Percentiles rank a stretch among this genome's conserved stretches.
These are phyloP conservation scores for Tolypocladium nubicola DNA, from an alignment of 2,329 filamentous ascomycete species.

Conservation along the genomic window DNA sequence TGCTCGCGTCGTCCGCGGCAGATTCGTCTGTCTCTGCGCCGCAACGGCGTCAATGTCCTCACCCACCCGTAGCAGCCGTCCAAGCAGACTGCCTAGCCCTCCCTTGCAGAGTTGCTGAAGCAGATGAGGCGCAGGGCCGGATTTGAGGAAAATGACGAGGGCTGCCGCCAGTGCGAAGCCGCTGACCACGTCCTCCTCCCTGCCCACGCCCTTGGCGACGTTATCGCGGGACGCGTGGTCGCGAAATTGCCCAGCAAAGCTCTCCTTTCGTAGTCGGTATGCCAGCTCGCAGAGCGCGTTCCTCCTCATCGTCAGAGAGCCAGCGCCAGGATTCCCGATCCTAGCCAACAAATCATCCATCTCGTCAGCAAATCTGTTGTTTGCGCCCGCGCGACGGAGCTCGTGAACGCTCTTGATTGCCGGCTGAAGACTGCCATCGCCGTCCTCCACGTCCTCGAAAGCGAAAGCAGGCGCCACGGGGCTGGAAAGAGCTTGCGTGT, in stretches of 20 bases:
- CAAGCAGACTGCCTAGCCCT: constrained; percentile 43
- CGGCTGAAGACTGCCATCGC: constrained; percentile 31
- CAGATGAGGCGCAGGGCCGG: constrained; percentile 49
- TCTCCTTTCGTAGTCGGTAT: constrained; percentile 48
- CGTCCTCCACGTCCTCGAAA: constrained; percentile 20
- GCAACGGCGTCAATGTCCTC: constrained; percentile 50
- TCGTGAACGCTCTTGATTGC: constrained; percentile 56
- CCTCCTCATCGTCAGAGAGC: constrained; percentile 41
- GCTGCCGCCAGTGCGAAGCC: constrained; percentile 55
- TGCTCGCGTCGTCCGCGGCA: constrained; percentile 54
- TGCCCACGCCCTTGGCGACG: constrained; percentile 51
- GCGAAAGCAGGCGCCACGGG: constrained; percentile 12
- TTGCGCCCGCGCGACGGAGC: constrained; percentile 53
- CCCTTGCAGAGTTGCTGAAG: constrained; percentile 45
- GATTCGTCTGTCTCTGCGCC: constrained; percentile 54
- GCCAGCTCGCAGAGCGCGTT: constrained; percentile 50
- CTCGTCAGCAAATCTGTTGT: constrained; percentile 55
- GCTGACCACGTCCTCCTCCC: constrained; percentile 48
- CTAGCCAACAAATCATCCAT: constrained; percentile 54
- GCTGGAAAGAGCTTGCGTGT: constrained; percentile 10
- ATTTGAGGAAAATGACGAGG: constrained; percentile 51
- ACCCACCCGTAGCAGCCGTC: constrained; percentile 39
- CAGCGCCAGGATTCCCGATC: constrained; percentile 39
- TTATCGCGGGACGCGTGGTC: constrained; percentile 62
- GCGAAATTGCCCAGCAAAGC: constrained; percentile 59